Base-by-base conservation (phyloP, 2,329 filamentous ascomycete genomes). In the Aspergillus fischeri region DNA sequence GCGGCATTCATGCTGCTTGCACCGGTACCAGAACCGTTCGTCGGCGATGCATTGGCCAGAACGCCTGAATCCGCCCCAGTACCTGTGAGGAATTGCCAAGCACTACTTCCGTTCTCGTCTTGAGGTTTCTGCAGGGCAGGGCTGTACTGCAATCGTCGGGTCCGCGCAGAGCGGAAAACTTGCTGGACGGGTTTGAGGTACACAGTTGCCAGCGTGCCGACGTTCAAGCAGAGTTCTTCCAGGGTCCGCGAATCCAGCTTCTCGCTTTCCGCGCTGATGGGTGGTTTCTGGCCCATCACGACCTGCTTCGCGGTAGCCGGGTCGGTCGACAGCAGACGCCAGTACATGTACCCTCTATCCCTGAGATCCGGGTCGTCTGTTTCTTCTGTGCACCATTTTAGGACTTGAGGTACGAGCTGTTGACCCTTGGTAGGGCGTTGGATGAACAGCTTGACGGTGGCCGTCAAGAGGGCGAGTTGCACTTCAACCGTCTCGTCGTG, bases 331-430 rank as follows among this genome's bases (percentile, higher is more conserved):
- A 99, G 82, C 14, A 99, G 83, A 4, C 94, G 90, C 94, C 94
- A 99, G 80, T 99, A 99, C 92, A 99, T 97, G 79, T 97, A 99
- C 0, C 94, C 94, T 67, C 94, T 83, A 73, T 99, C 94, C 62
- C 94, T 87, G 28, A 99, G 84, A 75, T 99, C 94, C 0, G 94
- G 94, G 74, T 99, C 97, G 71, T 99, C 94, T n/a, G 93, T 97
- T 73, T 97, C 94, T 73, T 97, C 94, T 0, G 94, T 99, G 4
- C 94, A 95, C 93, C 94, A 97, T 75, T 97, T 97, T 52, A 99
- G 80, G 2, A 97, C 93, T 68, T 92, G 92, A 0, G 93, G 94
- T 0, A 99, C 93, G 6, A 99, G 81, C 53, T 95, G 87, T 68
- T 96, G 92, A 27, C 91, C 94, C 71, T 96, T 96, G 17, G 92